Evolutionary conservation across 208 protist species (phyloP), one percentile per base, ranked within the genome.

Genomic region (Trypanosomatidae sp.): DNA sequence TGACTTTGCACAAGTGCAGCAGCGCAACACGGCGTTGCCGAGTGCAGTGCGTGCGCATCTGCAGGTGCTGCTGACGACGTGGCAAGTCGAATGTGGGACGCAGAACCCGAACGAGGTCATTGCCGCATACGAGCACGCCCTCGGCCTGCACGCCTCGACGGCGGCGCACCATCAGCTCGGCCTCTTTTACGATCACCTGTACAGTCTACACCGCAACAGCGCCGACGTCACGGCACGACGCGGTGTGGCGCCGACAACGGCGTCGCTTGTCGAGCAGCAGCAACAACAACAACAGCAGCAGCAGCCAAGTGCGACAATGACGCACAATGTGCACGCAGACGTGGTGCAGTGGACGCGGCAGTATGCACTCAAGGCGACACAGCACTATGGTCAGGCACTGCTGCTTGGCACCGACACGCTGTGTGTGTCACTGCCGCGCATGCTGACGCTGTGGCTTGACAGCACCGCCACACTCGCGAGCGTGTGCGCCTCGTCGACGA

Each of bases 401-500:
- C 38, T 66, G 21, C 56, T 72, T 20, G 96, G 95, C 3, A 43
- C 55, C 21, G 61, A 85, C 6, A 94, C 88, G 41, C 65, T 96
- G 4, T 95, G 73, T 23, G 71, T 95, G 19, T 84, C 94, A 7
- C 66, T 99, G 25, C 94, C 96, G 1, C 80, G 95, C 33, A 71
- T 99, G 61, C 60, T 98, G 6, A 97, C 96, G 0, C 46, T 97
- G 6, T 98, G 94, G 89, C 74, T 97, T 0, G 86, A 97, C 50
- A 83, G 54, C 33, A 53, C 77, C 0, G 48, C 53, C 1, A 48
- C 38, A 3, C 56, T 93, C 7, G 51, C 43, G 21, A 16, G 42
- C 8, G 7, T 66, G 33, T 33, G 18, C 38, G 66, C 4, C 39
- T 24, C 16, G 41, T 48, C 4, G 15, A 16, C 10, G 2, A n/a